These are phyloP conservation scores for Phaeosphaeriaceae sp. DNA, from an alignment of 2,329 filamentous ascomycete species.

Conservation along the genomic window DNA sequence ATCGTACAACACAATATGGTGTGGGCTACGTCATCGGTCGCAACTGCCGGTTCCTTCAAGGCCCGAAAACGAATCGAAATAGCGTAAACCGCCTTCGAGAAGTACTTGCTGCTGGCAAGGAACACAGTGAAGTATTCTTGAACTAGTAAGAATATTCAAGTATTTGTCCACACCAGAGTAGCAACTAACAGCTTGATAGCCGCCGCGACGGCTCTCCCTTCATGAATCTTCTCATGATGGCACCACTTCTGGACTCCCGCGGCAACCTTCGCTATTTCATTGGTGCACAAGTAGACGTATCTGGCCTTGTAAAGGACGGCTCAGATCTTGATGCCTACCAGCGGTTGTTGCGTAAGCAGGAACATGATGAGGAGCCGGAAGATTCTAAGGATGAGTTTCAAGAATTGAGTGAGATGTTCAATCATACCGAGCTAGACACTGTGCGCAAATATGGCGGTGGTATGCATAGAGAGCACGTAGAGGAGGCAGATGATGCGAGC, in stretches of 20 bases:
- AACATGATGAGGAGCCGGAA: slow-evolving; percentile 33
- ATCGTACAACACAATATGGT: slow-evolving; percentile 76
- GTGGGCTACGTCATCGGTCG: slow-evolving; percentile 75
- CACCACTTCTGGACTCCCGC: slow-evolving; percentile 71
- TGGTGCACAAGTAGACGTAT: slow-evolving; percentile 75
- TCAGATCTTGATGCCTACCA: slow-evolving; percentile 69
- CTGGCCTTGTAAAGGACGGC: slow-evolving; percentile 70
- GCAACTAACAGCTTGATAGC: slow-evolving; percentile 42
- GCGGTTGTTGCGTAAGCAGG: slow-evolving; percentile 52
- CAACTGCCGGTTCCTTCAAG: slow-evolving; percentile 81
- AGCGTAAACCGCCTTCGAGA: slow-evolving; percentile 68
- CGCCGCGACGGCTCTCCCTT: slow-evolving; percentile 78
- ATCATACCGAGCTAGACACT: slow-evolving; percentile 68
- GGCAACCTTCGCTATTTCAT: slow-evolving; percentile 73
- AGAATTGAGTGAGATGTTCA: slow-evolving; percentile 73
- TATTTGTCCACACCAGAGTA: background rate
- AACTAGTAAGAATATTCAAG: slow-evolving; percentile 64
- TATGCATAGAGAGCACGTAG: slow-evolving; percentile 63
- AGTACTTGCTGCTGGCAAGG: slow-evolving; percentile 66
- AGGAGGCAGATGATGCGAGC: slow-evolving; percentile 54
- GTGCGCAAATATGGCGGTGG: slow-evolving; percentile 68
- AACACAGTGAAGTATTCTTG: slow-evolving; percentile 75
- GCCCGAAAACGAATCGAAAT: slow-evolving; percentile 70
- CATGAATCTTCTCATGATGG: slow-evolving; percentile 78
- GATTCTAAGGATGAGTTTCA: slow-evolving; percentile 67